phyloP scores from a whole-genome alignment of 176 grass and related monocot genomes.

The Avena insularis region DNA sequence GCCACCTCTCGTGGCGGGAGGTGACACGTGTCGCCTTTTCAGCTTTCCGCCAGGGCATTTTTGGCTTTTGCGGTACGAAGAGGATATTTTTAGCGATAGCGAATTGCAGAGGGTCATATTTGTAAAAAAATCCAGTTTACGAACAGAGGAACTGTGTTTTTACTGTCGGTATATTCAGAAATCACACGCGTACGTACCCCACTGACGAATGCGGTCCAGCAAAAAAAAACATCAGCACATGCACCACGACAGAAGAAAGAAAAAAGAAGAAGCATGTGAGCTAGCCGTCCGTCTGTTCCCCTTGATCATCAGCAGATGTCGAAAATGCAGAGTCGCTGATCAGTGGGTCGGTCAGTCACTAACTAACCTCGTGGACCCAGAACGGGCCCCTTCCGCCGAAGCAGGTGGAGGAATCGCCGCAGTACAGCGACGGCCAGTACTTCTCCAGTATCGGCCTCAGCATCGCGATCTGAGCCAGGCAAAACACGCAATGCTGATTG shows the following conservation, averaged over 20 bases:
- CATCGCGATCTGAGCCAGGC: constrained; percentile 60
- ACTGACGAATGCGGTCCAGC: constrained; percentile 45
- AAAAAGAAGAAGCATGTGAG: constrained; percentile 26
- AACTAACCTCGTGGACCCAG: constrained; percentile 86
- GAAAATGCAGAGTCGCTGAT: not conserved
- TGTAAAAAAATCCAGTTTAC: not conserved
- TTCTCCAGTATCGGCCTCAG: constrained; percentile 71
- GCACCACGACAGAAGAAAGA: constrained; percentile 30
- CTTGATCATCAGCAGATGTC: not conserved
- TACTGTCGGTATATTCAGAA: constrained; percentile 38
- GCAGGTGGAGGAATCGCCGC: constrained; percentile 71
- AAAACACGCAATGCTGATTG: not conserved
- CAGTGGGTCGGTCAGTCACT: not conserved
- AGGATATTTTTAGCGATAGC: too few relatives aligned
- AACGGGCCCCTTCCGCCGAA: constrained; percentile 77
- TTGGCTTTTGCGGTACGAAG: too few relatives aligned
- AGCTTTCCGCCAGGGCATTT: too few relatives aligned
- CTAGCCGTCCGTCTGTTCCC: not conserved
- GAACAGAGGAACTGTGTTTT: not conserved
- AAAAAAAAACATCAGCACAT: constrained; percentile 48
- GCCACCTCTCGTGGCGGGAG: too few relatives aligned
- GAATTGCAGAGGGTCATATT: too few relatives aligned
- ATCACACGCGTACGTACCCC: constrained; percentile 69
- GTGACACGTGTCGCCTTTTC: too few relatives aligned
- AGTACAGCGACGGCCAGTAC: constrained; percentile 88